These are phyloP conservation scores for Phanerochaete sordida DNA, from an alignment of 768 basidiomycete species.

Conservation along the genomic window DNA sequence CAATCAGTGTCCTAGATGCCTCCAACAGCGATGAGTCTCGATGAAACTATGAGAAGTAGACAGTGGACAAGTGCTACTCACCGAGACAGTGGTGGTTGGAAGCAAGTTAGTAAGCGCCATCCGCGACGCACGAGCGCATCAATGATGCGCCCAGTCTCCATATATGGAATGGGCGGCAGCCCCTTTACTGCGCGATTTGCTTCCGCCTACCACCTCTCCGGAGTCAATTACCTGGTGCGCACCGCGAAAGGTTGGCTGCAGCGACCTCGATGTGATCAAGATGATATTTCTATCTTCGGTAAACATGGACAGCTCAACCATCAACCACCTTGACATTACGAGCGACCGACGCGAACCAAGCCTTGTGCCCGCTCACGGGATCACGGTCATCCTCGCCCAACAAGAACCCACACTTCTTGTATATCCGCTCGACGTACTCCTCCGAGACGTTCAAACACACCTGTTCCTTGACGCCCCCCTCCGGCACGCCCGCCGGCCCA, in stretches of 20 bases:
- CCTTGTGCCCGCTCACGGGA: constrained; percentile 4
- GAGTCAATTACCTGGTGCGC: too few relatives aligned
- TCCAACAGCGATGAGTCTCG: background rate
- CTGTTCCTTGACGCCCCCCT: constrained; percentile 11
- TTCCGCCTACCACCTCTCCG: too few relatives aligned
- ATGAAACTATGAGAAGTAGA: background rate
- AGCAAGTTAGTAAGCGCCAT: background rate
- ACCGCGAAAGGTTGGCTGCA: too few relatives aligned
- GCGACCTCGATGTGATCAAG: too few relatives aligned
- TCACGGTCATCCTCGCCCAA: constrained; percentile 1
- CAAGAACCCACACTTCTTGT: constrained; percentile 9
- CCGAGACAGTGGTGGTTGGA: background rate
- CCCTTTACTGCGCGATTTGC: too few relatives aligned
- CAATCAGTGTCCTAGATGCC: background rate
- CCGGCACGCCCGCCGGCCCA: background rate
- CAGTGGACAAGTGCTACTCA: background rate
- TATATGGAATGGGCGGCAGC: background rate
- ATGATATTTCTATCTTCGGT: too few relatives aligned
- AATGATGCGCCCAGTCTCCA: background rate
- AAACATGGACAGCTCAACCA: too few relatives aligned
- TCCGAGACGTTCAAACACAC: constrained; percentile 9
- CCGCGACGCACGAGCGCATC: background rate
- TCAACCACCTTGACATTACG: background rate
- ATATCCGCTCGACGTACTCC: constrained; percentile 7
- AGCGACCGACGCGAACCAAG: background rate